Base-by-base conservation (phyloP, 306 rosid species). In the Vachellia pachyceras region DNA sequence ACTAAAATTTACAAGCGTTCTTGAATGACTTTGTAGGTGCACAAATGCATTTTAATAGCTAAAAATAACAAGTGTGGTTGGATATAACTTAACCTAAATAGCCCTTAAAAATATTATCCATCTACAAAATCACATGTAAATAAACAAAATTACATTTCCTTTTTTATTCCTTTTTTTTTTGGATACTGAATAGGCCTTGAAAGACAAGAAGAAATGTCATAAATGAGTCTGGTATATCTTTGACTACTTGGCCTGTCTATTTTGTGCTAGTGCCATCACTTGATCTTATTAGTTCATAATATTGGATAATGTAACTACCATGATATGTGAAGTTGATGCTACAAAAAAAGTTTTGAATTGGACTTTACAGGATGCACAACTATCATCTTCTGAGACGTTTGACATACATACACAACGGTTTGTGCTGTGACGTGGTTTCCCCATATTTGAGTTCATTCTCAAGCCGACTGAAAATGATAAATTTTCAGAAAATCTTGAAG, bases 371-470 rank as follows among this genome's bases (percentile, higher is more conserved):
- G 89, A 82, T 81, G 82, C 92, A 23, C 92, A 87, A 18, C 25
- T 89, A 35, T 80, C 90, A 3, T 85, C 90, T 23, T 87, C 90
- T 0, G 89, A 87, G 80, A 36, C 33, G 75, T 87, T 89, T 79
- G 89, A 85, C 65, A 42, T 89, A 25, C 61, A 85, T 75, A 10
- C 75, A 17, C 83, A 63, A 50, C 72, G 12, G 25, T 66, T 83
- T 78, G 83, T 11, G 22, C 46, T 83, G 18, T 83, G 80, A 83
- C 45, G 10, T 20, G 63, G 50, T 33, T 25, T 39, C 20, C 46
- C 33, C 20, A 0, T 14, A 37, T 37, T 10, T 8, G n/a, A 52
- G 67, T 73, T 52, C 65, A 54, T 39, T n/a, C n/a, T 23, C 22
- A 36, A 2, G 35, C 15, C 36, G 58, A 42, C 6, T 12, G 75